Evolutionary conservation across 345 rosid species (phyloP).

Genomic region (Abelmoschus esculentus): DNA sequence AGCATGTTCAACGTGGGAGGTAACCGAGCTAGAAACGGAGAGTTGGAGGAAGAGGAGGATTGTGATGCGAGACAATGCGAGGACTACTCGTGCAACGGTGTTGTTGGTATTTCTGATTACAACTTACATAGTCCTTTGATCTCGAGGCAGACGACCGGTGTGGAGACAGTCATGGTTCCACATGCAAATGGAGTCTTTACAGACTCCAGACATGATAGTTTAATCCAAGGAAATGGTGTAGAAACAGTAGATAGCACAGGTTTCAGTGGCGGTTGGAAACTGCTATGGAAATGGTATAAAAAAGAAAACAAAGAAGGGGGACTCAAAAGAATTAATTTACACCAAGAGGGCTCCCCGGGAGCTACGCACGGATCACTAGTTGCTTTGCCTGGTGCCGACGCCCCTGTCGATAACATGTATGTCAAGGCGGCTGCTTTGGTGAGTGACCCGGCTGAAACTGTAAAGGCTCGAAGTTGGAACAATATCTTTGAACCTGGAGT

Average conservation of each 20-base stretch:
- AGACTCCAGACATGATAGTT: slow-evolving; percentile 49
- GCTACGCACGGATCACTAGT: slow-evolving; percentile 60
- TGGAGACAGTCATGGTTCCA: slow-evolving; percentile 55
- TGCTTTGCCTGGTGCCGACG: slow-evolving; percentile 55
- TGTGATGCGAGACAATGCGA: slow-evolving; percentile 56
- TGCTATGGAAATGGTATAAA: slow-evolving; percentile 91
- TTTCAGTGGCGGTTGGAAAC: slow-evolving; percentile 95
- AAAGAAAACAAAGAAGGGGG: slow-evolving; percentile 65
- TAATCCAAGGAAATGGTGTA: slow-evolving; percentile 45
- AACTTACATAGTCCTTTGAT: slow-evolving; percentile 81
- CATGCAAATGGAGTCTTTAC: slow-evolving; percentile 43
- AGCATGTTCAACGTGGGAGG: slow-evolving; percentile 96
- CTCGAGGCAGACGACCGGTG: slow-evolving; percentile 73
- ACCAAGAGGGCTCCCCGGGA: slow-evolving; percentile 53
- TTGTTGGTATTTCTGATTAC: slow-evolving; percentile 55
- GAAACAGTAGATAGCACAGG: slow-evolving; percentile 45
- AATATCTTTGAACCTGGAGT: slow-evolving; percentile 93
- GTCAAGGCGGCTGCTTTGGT: slow-evolving; percentile 88
- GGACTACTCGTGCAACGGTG: slow-evolving; percentile 55
- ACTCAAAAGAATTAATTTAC: slow-evolving; percentile 75
- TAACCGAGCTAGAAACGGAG: slow-evolving; percentile 56
- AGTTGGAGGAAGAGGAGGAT: slow-evolving; percentile 70
- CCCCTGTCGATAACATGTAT: slow-evolving; percentile 39
- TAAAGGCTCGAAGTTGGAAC: slow-evolving; percentile 53
- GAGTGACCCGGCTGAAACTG: slow-evolving; percentile 69